Evolutionary conservation across 1,284 basidiomycete genomes (phyloP), one percentile per base, ranked within the genome.

Genomic region (Pterulicium gracile): DNA sequence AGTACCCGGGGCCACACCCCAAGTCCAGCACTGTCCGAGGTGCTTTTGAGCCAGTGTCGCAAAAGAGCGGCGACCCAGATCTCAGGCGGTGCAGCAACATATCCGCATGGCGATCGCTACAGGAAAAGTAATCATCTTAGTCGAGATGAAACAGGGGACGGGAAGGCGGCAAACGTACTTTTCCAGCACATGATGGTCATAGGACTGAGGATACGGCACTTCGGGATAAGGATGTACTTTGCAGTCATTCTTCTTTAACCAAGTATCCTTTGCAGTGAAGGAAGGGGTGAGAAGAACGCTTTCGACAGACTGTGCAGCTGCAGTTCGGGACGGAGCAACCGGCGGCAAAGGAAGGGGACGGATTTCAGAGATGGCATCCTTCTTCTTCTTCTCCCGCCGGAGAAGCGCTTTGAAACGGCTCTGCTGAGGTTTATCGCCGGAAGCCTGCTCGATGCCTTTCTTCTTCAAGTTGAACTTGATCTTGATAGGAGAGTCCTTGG

Each of bases 1-100:
- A 55, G 36, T 49, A 44, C 18, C 52, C 54, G 17, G 50, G 50
- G 7, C 52, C 52, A 45, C 51, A 54, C 3, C 54, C 54, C 14
- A 55, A 42, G 39, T 55, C 54, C 2, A 55, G 42, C 12, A 55
- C 52, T 32, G 27, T 32, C 10, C 27, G 27, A 32, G 27, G 27
- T 10, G 27, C 27, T 32, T n/a, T 32, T 7, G 10, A 10, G 10
- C 27, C 27, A 10, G 27, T 32, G 27, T 32, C 27, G 27, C 27
- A 32, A n/a, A 32, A 32, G n/a, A 32, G n/a, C 10, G 27, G 27
- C 7, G 27, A 32, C 7, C 27, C 27, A 32, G 27, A 32, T n/a
- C 10, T 10, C 27, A 32, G 27, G 7, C 27, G 27, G n/a, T n/a
- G 27, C n/a, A 32, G 27, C n/a, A 32, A n/a, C 10, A 32, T 32